These are phyloP conservation scores for Lyophyllum decastes DNA, from an alignment of 768 basidiomycete genomes.

Conservation along the genomic window DNA sequence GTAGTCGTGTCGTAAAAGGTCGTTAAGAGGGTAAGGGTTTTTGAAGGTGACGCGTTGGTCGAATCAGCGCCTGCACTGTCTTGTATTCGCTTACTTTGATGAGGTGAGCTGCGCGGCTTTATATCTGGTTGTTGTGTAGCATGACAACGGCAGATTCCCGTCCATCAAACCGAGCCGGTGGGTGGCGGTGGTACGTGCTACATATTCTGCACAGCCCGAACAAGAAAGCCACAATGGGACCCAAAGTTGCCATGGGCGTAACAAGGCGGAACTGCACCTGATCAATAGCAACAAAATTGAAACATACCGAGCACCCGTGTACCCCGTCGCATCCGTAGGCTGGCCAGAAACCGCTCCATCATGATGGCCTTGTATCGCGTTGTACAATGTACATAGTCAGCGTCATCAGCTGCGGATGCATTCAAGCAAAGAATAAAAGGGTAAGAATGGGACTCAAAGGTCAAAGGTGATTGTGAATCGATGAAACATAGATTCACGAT, in stretches of 20 bases:
- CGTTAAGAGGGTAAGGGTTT: background rate
- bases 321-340: background rate
- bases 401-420: too few relatives aligned
- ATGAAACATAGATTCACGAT: too few relatives aligned
- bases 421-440: too few relatives aligned
- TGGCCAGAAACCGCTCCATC: background rate
- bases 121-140: background rate
- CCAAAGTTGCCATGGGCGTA: background rate
- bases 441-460: too few relatives aligned
- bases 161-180: background rate
- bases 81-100: background rate
- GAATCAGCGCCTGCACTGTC: constrained; percentile 10
- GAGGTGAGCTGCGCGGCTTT: background rate
- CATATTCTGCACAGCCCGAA: background rate
- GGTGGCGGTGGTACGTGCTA: background rate
- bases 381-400: too few relatives aligned
- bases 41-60: background rate
- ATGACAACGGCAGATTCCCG: background rate
- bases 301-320: background rate
- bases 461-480: too few relatives aligned
- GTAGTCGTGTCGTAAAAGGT: constrained; percentile 2
- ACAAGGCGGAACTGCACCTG: background rate
- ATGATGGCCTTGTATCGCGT: background rate
- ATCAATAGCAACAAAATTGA: background rate
- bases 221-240: background rate